Conservation (phyloP, 116 monocot genomes). For the Iris pallida region DNA sequence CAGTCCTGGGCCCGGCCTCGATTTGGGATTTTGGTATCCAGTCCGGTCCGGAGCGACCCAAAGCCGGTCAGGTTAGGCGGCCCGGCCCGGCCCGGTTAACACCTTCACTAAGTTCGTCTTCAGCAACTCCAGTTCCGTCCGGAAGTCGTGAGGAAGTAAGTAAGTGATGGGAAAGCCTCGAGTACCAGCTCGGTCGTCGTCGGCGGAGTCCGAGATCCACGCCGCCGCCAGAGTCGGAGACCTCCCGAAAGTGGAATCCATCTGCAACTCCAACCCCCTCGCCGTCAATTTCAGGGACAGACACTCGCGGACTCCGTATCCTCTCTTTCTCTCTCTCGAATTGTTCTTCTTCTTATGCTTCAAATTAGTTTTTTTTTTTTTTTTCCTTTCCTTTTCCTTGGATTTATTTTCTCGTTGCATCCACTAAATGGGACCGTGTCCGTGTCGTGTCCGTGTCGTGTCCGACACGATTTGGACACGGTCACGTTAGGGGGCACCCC, state of each 20-base stretch:
- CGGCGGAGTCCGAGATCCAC: slow-evolving; percentile 55
- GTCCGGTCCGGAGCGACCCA: no score
- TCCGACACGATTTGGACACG: no score
- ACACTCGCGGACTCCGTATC: slow-evolving; percentile 96
- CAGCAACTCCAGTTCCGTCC: no score
- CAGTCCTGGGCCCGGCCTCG: no score
- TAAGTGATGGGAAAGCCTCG: slow-evolving; percentile 53
- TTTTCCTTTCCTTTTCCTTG: neutral
- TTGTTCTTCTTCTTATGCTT: no score
- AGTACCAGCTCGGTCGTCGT: slow-evolving; percentile 7
- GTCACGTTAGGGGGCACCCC: no score
- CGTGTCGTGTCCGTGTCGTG: no score
- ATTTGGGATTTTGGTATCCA: no score
- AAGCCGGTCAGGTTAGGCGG: no score
- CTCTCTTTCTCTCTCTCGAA: slow-evolving; percentile 1
- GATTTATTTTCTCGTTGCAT: neutral
- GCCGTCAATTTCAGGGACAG: slow-evolving; percentile 71
- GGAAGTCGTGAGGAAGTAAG: neutral
- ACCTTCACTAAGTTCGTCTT: no score
- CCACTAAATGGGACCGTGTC: no score
- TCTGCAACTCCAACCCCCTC: slow-evolving; percentile 67
- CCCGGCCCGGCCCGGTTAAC: no score
- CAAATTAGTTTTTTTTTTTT: neutral
- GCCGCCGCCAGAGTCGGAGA: slow-evolving; percentile 76
- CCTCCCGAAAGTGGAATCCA: slow-evolving; percentile 38